phyloP scores from a whole-genome alignment of 2,329 filamentous ascomycete species.

The Drechslera avenae region DNA sequence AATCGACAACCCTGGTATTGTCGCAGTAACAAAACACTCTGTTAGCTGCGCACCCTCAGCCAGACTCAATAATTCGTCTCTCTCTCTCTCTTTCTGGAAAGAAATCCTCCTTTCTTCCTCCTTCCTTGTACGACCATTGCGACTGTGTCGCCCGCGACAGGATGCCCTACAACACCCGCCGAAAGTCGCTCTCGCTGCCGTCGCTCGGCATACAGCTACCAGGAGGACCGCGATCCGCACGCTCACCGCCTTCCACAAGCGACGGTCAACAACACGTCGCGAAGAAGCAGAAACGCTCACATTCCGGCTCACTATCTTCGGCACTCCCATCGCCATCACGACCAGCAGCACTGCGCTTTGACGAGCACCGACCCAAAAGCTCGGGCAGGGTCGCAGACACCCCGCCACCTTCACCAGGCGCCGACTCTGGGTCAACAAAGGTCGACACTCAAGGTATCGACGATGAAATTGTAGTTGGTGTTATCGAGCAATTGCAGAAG shows the following conservation, averaged over 20 bases:
- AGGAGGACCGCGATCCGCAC: constrained; percentile 55
- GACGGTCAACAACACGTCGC: constrained; percentile 61
- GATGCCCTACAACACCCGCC: constrained; percentile 96
- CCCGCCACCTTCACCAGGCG: constrained; percentile 74
- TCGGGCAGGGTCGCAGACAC: constrained; percentile 64
- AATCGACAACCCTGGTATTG: constrained; percentile 41
- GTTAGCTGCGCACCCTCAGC: constrained; percentile 28
- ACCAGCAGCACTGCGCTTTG: constrained; percentile 54
- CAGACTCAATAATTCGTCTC: constrained; percentile 36
- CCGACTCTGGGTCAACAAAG: constrained; percentile 57
- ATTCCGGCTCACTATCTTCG: constrained; percentile 56
- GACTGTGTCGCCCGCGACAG: constrained; percentile 27
- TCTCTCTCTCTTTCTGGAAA: constrained; percentile 17
- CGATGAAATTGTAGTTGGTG: constrained; percentile 92
- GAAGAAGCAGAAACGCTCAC: constrained; percentile 76
- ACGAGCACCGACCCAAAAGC: constrained; percentile 52
- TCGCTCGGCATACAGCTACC: constrained; percentile 90
- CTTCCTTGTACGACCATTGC: constrained; percentile 14
- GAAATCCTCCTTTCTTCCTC: constrained; percentile 3
- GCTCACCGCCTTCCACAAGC: constrained; percentile 61
- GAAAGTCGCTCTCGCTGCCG: constrained; percentile 91
- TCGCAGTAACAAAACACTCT: constrained; percentile 40
- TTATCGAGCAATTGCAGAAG: constrained; percentile 84
- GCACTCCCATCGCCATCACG: constrained; percentile 53
- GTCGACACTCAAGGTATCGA: constrained; percentile 84